Evolutionary conservation across 768 basidiomycete genomes (phyloP).

Genomic region (Suillus variegatus): DNA sequence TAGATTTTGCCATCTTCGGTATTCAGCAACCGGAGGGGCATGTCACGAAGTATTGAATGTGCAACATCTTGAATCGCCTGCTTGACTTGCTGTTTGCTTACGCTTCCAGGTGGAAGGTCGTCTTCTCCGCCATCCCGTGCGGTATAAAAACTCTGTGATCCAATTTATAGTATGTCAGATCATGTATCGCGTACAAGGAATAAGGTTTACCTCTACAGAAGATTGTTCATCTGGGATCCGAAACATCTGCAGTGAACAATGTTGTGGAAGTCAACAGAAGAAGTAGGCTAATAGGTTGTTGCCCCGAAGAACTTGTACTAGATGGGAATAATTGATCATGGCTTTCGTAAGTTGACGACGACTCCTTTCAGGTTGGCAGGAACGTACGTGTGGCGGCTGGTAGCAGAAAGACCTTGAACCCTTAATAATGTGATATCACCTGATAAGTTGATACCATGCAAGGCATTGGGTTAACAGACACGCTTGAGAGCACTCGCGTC

Average conservation of each 20-base stretch:
- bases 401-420: not conserved
- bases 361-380: not conserved
- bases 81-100: conserved; percentile 3
- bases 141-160: not conserved
- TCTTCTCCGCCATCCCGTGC: not conserved
- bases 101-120: not conserved
- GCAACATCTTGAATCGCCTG: not conserved
- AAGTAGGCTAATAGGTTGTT: not conserved
- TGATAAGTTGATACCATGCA: not conserved
- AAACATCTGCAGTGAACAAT: not conserved
- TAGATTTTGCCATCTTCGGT: conserved; percentile 28
- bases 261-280: not conserved
- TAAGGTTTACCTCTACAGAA: not conserved
- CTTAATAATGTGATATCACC: not conserved
- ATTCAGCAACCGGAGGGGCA: conserved; percentile 26
- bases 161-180: not conserved
- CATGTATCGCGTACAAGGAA: not conserved
- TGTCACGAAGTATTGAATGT: conserved; percentile 6
- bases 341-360: not conserved
- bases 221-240: not conserved
- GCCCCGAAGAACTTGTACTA: not conserved
- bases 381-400: not conserved
- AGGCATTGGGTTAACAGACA: not conserved
- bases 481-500: not conserved
- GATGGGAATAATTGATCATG: not conserved